Evolutionary conservation across 345 rosid species (phyloP).

Genomic region (Bretschneidera sinensis): DNA sequence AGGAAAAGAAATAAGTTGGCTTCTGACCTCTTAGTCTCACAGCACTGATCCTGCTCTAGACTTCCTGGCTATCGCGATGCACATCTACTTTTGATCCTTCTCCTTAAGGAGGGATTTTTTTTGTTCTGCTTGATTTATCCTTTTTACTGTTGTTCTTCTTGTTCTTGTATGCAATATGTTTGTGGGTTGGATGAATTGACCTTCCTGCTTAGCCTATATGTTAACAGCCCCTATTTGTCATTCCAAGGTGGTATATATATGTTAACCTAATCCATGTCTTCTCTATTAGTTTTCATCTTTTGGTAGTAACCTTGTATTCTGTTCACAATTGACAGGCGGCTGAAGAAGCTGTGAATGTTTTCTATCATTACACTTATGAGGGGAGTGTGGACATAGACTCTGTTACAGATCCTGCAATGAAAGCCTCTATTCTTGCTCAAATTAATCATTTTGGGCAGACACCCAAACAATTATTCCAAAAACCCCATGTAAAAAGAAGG

Average conservation of each 20-base stretch:
- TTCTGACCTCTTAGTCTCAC: background rate
- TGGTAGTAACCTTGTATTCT: too few species aligned
- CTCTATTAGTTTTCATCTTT: slow-evolving; percentile 6
- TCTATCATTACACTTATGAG: slow-evolving; percentile 99
- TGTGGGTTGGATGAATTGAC: background rate
- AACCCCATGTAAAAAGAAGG: slow-evolving; percentile 84
- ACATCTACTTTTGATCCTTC: background rate
- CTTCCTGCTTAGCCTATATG: background rate
- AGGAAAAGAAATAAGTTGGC: too few species aligned
- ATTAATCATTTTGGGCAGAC: slow-evolving; percentile 99
- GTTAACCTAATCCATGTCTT: too few species aligned
- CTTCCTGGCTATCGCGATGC: background rate
- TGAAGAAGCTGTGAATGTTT: slow-evolving; percentile 97
- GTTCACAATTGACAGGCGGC: slow-evolving; percentile 60
- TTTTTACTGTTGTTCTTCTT: background rate
- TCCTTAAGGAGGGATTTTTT: background rate
- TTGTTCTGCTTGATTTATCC: background rate
- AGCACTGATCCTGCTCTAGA: background rate
- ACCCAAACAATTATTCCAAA: slow-evolving; percentile 93
- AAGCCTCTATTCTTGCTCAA: slow-evolving; percentile 98
- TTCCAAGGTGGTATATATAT: too few species aligned
- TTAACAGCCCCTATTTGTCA: background rate
- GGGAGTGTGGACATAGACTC: slow-evolving; percentile 99
- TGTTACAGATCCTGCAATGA: slow-evolving; percentile 96
- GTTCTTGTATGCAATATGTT: background rate